A percentile compares a stretch with the other conserved stretches of the same genome.
These are phyloP conservation scores for Handroanthus guayacan DNA, from an alignment of 257 asterid genomes.

Conservation along the genomic window DNA sequence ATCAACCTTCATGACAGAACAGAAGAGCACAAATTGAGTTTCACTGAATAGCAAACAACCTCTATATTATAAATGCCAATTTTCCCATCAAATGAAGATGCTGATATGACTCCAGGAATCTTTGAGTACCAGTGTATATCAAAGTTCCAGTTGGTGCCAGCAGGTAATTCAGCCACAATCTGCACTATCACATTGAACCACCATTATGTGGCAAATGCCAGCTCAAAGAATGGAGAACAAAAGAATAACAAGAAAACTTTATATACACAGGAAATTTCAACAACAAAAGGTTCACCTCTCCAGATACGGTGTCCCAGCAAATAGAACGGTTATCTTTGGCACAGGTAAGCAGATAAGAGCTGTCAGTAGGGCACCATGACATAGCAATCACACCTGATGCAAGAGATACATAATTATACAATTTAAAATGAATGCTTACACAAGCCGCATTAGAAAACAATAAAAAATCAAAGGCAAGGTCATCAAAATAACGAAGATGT, in stretches of 20 bases:
- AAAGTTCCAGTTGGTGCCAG: constrained; percentile 74
- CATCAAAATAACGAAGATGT: background rate
- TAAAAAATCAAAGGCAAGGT: background rate
- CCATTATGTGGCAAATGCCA: background rate
- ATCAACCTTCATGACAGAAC: background rate
- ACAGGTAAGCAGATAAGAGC: constrained; percentile 73
- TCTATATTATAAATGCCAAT: constrained; percentile 71
- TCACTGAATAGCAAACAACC: constrained; percentile 42
- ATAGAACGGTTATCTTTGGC: constrained; percentile 76
- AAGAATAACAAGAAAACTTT: background rate
- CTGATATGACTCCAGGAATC: constrained; percentile 72
- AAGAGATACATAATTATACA: constrained; percentile 27
- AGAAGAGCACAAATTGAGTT: background rate
- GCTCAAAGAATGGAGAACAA: constrained; percentile 3
- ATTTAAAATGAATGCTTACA: background rate
- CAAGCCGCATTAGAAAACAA: background rate
- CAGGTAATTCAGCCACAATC: constrained; percentile 74
- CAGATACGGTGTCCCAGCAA: constrained; percentile 71
- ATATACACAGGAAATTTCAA: background rate
- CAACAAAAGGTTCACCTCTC: constrained; percentile 54
- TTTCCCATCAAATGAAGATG: constrained; percentile 79
- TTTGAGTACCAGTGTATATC: constrained; percentile 76
- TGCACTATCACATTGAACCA: constrained; percentile 30
- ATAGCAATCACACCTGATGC: constrained; percentile 70
- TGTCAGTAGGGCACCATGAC: constrained; percentile 79